These are phyloP conservation scores for Globisporangium perplexum DNA, from an alignment of 352 stramenopile species.

Conservation along the genomic window DNA sequence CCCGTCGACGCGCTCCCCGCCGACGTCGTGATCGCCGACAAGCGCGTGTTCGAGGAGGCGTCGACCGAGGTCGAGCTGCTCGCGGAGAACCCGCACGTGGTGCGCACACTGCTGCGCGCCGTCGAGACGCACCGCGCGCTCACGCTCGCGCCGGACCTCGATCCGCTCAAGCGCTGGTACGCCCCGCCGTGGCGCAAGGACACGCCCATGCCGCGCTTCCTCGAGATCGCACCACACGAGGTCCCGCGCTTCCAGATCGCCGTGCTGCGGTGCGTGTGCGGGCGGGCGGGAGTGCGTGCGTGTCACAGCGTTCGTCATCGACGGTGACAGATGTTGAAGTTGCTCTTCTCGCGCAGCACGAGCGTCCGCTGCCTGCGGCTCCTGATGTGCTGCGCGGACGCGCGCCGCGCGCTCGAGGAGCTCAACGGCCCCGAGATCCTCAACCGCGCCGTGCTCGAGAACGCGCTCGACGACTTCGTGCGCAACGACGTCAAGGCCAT, in stretches of 20 bases:
- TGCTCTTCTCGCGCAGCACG: conserved; percentile 13
- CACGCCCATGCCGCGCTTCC: conserved; percentile 40
- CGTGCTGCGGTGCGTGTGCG: conserved; percentile 36
- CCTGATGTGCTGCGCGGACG: conserved; percentile 53
- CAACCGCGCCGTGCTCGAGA: conserved; percentile 46
- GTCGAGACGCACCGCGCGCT: conserved; percentile 35
- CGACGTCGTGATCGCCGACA: conserved; percentile 48
- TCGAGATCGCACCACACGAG: conserved; percentile 38
- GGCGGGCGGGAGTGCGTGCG: too few relatives aligned
- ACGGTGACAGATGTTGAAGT: neutral
- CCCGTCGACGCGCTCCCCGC: conserved; percentile 43
- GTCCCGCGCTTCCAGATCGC: conserved; percentile 43
- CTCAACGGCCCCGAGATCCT: conserved; percentile 32
- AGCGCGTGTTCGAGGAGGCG: conserved; percentile 49
- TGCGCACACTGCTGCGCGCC: conserved; percentile 34
- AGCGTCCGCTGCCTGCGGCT: conserved; percentile 59
- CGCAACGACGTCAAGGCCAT: conserved; percentile 73
- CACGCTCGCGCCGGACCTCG: conserved; percentile 40
- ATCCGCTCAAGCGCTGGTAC: conserved; percentile 50
- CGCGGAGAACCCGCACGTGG: conserved; percentile 45
- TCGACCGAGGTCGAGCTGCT: conserved; percentile 72
- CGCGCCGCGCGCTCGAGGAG: conserved; percentile 35
- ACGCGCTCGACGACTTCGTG: conserved; percentile 67
- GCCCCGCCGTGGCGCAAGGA: conserved; percentile 46
- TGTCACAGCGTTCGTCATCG: neutral